A percentile compares a stretch with the other conserved stretches of the same genome.
Conservation (phyloP, 805 yeast genomes). For the Metschnikowia drakensbergensis region DNA sequence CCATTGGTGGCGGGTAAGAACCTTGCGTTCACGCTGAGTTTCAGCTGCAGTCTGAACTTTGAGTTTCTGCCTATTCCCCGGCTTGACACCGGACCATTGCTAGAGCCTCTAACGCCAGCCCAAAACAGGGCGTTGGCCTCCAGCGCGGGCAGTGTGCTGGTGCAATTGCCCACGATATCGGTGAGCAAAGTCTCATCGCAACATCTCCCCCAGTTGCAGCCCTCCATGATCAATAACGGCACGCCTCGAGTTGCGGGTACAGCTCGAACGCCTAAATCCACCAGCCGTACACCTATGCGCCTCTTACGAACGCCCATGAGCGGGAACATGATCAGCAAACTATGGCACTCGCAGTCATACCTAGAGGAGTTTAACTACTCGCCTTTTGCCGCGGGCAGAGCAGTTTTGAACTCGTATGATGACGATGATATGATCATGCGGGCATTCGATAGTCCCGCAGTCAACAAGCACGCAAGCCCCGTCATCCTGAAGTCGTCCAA, state of each 20-base stretch:
- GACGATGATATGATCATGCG: conserved; percentile 45
- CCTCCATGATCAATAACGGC: conserved; percentile 5
- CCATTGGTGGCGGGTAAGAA: conserved; percentile 40
- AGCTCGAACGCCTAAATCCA: conserved; percentile 32
- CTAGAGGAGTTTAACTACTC: conserved; percentile 65
- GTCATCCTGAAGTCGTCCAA: conserved; percentile 3
- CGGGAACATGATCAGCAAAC: conserved; percentile 44
- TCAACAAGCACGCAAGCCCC: conserved; percentile 14
- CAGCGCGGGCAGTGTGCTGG: conserved; percentile 7
- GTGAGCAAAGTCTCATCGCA: conserved; percentile 8
- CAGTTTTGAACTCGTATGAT: conserved; percentile 36
- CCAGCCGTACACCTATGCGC: conserved; percentile 34
- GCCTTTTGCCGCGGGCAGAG: conserved; percentile 19
- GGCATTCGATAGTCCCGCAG: conserved; percentile 32
- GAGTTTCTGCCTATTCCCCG: conserved; percentile 59
- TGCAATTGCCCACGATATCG: conserved; percentile 12
- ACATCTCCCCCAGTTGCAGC: conserved; percentile 12
- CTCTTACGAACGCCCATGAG: conserved; percentile 39
- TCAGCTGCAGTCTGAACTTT: conserved; percentile 61
- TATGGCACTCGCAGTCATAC: conserved; percentile 65
- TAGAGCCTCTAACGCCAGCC: conserved; percentile 63
- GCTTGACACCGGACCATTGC: conserved; percentile 59
- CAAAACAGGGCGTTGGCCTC: conserved; percentile 13
- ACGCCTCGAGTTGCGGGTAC: conserved; percentile 15
- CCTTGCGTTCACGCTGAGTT: conserved; percentile 57